Evolutionary conservation across 768 basidiomycete species (phyloP).

Genomic region (Naganishia kalamii): DNA sequence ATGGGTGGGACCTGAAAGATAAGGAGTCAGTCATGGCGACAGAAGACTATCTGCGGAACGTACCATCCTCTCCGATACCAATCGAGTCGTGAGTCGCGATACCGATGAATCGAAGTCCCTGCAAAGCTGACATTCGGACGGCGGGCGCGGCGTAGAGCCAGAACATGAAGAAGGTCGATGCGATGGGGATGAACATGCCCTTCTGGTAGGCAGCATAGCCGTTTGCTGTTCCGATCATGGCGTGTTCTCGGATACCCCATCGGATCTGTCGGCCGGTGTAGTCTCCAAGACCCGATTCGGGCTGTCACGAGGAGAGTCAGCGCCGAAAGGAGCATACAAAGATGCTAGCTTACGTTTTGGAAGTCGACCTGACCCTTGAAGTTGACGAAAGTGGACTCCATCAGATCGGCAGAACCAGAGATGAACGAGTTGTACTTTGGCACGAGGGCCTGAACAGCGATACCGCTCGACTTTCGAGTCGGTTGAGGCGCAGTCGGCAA

Average conservation of each 20-base stretch:
- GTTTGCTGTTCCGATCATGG: constrained; percentile 42
- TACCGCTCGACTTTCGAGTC: constrained; percentile 36
- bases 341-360: constrained; percentile 31
- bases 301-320: constrained; percentile 2
- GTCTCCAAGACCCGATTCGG: constrained; percentile 38
- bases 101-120: constrained; percentile 42
- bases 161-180: constrained; percentile 46
- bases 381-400: constrained; percentile 43
- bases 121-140: constrained; percentile 42
- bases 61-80: constrained; percentile 44
- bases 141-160: constrained; percentile 45
- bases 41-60: neutral
- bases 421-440: constrained; percentile 34
- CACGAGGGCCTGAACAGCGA: constrained; percentile 32
- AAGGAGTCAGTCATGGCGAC: neutral
- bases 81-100: constrained; percentile 45
- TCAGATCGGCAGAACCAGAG: constrained; percentile 37
- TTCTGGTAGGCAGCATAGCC: constrained; percentile 44
- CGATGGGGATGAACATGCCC: constrained; percentile 44
- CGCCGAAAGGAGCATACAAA: neutral
- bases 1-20: constrained; percentile 36
- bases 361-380: constrained; percentile 38
- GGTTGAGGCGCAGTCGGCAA: constrained; percentile 31
- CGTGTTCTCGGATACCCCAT: constrained; percentile 44
- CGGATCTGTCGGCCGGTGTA: constrained; percentile 42